phyloP scores from a whole-genome alignment of 2,329 filamentous ascomycete genomes.

The Fusarium udum region DNA sequence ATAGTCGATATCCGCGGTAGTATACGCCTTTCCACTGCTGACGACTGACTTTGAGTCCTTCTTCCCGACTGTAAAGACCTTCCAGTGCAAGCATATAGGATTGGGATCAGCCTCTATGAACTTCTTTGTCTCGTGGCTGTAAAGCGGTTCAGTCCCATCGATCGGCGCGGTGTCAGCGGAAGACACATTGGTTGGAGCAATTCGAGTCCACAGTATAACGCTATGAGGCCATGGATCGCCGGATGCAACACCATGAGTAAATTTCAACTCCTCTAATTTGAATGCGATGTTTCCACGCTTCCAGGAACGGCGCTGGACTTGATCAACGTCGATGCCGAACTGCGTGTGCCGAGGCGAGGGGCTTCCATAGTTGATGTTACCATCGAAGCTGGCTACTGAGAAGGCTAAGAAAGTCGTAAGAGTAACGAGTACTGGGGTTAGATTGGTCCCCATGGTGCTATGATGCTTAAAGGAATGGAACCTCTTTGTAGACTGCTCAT shows the following conservation, averaged over 20 bases:
- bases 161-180: not conserved
- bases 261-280: not conserved
- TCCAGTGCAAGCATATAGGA: not conserved
- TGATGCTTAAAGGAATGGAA: no score
- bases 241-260: not conserved
- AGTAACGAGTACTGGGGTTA: rapidly evolving
- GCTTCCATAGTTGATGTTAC: slow-evolving; percentile 1
- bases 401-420: rapidly evolving
- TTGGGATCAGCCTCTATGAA: not conserved
- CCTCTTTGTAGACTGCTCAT: not conserved
- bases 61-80: not conserved
- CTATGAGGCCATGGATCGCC: not conserved
- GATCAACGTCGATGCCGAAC: not conserved
- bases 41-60: not conserved
- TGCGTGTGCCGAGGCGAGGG: not conserved
- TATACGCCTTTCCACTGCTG: not conserved
- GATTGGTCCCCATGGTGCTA: not conserved
- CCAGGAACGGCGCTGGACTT: not conserved
- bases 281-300: not conserved
- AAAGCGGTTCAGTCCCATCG: not conserved
- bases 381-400: not conserved
- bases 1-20: not conserved
- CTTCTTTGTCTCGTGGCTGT: slow-evolving; percentile 3
- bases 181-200: not conserved
- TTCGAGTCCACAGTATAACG: not conserved